A percentile compares a stretch with the other conserved stretches of the same genome.
Evolutionary conservation across 169 alveolate genomes (phyloP).

Genomic region (Plasmodium cynomolgi): DNA sequence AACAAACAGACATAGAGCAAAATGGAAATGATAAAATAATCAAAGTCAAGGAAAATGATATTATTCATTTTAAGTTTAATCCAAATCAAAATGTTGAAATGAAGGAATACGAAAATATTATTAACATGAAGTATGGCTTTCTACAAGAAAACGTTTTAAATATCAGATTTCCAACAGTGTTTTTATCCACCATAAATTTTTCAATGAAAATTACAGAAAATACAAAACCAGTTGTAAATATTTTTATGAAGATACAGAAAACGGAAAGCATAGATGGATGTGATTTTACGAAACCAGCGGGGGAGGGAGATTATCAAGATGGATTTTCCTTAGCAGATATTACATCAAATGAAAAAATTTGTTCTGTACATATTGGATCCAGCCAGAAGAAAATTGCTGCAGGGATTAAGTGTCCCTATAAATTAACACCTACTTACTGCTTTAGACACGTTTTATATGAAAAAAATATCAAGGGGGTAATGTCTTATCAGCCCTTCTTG

Average conservation of each 20-base stretch:
- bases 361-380: slow-evolving; percentile 28
- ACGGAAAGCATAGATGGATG: slow-evolving; percentile 53
- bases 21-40: neutral
- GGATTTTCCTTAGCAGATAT: slow-evolving; percentile 11
- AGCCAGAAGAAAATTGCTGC: slow-evolving; percentile 11
- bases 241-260: slow-evolving; percentile 1
- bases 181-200: neutral
- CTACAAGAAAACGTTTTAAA: neutral
- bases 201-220: neutral
- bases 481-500: slow-evolving; percentile 15
- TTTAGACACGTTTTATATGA: slow-evolving; percentile 52
- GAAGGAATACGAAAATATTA: neutral
- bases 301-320: slow-evolving; percentile 29
- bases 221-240: neutral
- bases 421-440: slow-evolving; percentile 39
- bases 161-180: slow-evolving; percentile 28
- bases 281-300: slow-evolving; percentile 53
- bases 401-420: slow-evolving; percentile 50
- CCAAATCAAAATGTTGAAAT: neutral
- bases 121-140: neutral
- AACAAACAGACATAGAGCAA: neutral
- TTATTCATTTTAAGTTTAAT: neutral
- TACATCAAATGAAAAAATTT: slow-evolving; percentile 6
- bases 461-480: neutral
- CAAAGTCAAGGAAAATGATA: slow-evolving; percentile 17